Evolutionary conservation across 805 yeast species (phyloP).

Genomic region (Starmerella vitae): DNA sequence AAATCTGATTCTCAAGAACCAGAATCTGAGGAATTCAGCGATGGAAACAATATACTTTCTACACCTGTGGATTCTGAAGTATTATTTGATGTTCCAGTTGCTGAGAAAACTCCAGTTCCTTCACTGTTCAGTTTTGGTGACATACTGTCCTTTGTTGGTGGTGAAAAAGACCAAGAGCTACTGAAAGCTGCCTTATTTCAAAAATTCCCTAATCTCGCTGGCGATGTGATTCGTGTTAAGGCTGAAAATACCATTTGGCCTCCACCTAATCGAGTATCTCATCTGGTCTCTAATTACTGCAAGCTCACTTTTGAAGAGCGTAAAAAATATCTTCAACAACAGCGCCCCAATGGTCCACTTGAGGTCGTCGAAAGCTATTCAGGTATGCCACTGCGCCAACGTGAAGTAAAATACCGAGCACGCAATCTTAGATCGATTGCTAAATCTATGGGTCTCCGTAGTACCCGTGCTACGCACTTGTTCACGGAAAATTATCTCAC

Average conservation of each 20-base stretch:
- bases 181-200: not conserved
- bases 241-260: conserved; percentile 8
- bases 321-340: conserved; percentile 4
- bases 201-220: not conserved
- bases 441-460: conserved; percentile 69
- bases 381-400: conserved; percentile 8
- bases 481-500: conserved; percentile 74
- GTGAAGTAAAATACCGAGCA: conserved; percentile 45
- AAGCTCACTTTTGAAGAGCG: conserved; percentile 5
- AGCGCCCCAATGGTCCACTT: conserved; percentile 4
- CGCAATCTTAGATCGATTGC: conserved; percentile 75
- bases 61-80: too few species aligned
- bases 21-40: too few species aligned
- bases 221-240: not conserved
- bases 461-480: conserved; percentile 43
- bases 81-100: not conserved
- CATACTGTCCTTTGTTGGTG: not conserved
- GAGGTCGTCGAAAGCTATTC: conserved; percentile 13
- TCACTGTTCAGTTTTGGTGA: not conserved
- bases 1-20: not conserved
- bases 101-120: conserved; percentile 1
- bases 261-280: not conserved
- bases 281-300: conserved; percentile 6
- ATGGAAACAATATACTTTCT: too few species aligned
- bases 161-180: conserved; percentile 2